Percentiles rank a stretch among this genome's conserved stretches.
These are phyloP conservation scores for Butyriboletus appendiculatus DNA, from an alignment of 1,284 basidiomycete genomes.

Conservation along the genomic window DNA sequence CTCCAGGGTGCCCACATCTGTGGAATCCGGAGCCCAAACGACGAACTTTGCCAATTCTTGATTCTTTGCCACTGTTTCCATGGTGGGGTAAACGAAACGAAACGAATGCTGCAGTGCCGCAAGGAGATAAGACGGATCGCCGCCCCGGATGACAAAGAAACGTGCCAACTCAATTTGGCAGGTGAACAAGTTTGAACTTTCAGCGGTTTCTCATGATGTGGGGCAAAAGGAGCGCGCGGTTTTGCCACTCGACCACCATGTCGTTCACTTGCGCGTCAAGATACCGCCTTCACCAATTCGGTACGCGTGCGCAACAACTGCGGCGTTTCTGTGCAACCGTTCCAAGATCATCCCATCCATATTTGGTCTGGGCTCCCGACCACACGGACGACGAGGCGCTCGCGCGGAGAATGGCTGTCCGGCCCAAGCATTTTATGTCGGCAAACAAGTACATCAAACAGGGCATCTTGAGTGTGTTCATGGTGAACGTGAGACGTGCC, in stretches of 20 bases:
- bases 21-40: slow-evolving; percentile 55
- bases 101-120: neutral
- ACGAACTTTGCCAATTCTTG: slow-evolving; percentile 39
- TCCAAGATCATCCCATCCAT: slow-evolving; percentile 32
- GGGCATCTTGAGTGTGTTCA: slow-evolving; percentile 36
- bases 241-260: slow-evolving; percentile 5
- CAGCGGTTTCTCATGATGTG: neutral
- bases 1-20: slow-evolving; percentile 45
- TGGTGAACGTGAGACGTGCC: slow-evolving; percentile 2
- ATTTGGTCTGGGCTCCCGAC: slow-evolving; percentile 57
- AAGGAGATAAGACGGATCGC: slow-evolving; percentile 4
- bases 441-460: slow-evolving; percentile 43
- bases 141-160: slow-evolving; percentile 3
- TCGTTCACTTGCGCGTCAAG: neutral
- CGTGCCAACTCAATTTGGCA: slow-evolving; percentile 4
- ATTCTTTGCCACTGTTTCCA: slow-evolving; percentile 19
- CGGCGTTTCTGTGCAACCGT: slow-evolving; percentile 17
- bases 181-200: slow-evolving; percentile 14
- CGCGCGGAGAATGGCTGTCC: slow-evolving; percentile 48
- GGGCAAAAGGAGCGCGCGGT: neutral
- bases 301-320: neutral
- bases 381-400: slow-evolving; percentile 49
- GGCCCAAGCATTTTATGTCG: slow-evolving; percentile 44
- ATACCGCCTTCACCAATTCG: neutral
- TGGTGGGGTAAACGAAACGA: neutral